phyloP scores from a whole-genome alignment of 1,284 basidiomycete genomes.

The Irpex lacteus region DNA sequence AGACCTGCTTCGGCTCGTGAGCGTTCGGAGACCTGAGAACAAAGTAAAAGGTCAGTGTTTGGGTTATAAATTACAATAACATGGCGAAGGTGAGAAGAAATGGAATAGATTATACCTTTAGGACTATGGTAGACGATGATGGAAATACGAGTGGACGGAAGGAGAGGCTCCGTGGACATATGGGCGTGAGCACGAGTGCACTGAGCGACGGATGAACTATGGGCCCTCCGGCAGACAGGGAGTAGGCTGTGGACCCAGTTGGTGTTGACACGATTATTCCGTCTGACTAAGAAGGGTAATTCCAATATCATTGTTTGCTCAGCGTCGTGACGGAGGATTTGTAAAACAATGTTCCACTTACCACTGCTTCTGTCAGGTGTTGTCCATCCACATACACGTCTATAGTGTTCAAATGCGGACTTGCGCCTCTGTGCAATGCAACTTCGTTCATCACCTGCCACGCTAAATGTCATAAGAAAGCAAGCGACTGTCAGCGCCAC shows the following conservation, averaged over 20 bases:
- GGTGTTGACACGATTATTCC: conserved; percentile 95
- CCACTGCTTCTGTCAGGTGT: conserved; percentile 93
- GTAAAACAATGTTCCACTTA: conserved; percentile 42
- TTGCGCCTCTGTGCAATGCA: conserved; percentile 87
- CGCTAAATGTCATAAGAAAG: conserved; percentile 38
- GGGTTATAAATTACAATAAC: neutral
- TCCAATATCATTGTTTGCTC: too few species aligned
- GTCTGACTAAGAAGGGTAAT: conserved; percentile 63
- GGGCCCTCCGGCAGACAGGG: conserved; percentile 92
- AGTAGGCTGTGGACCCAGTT: conserved; percentile 96
- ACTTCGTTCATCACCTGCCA: conserved; percentile 99
- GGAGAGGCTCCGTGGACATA: conserved; percentile 90
- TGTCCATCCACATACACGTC: conserved; percentile 96
- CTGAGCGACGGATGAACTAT: conserved; percentile 94
- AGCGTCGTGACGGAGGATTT: neutral
- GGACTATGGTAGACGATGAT: conserved; percentile 75
- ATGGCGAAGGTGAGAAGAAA: neutral
- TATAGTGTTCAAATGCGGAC: conserved; percentile 91
- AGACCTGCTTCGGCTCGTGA: conserved; percentile 87
- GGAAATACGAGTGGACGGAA: conserved; percentile 94
- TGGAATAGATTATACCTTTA: conserved; percentile 57
- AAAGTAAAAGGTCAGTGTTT: neutral
- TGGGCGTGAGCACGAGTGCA: conserved; percentile 90
- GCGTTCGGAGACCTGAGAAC: conserved; percentile 72
- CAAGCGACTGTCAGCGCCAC: too few species aligned